phyloP scores from a whole-genome alignment of 495 filamentous ascomycete species.

The Monascus purpureus region DNA sequence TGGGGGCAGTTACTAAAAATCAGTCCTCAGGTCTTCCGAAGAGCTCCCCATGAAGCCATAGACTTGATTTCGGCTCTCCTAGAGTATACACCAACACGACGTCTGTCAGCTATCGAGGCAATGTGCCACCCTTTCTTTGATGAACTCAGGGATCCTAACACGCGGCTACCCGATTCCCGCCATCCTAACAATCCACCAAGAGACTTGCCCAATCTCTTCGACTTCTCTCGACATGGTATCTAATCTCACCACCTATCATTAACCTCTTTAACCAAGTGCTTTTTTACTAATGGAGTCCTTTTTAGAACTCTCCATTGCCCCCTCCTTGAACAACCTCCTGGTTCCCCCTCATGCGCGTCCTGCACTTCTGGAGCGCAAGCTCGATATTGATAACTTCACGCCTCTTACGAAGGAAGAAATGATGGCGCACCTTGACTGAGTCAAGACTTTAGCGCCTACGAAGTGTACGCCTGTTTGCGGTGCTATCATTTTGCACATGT shows the following conservation, averaged over 20 bases:
- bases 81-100: conserved; percentile 94
- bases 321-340: conserved; percentile 71
- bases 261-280: conserved; percentile 1
- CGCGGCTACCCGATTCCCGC: conserved; percentile 83
- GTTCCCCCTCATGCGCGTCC: conserved; percentile 72
- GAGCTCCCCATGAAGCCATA: conserved; percentile 82
- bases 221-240: conserved; percentile 89
- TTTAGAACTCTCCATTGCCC: conserved; percentile 86
- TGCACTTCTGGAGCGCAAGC: conserved; percentile 56
- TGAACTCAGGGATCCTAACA: conserved; percentile 78
- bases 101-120: conserved; percentile 83
- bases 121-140: conserved; percentile 99
- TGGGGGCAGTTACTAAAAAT: too few species aligned
- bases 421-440: conserved; percentile 95
- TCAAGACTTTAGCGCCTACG: conserved; percentile 21
- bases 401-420: conserved; percentile 87
- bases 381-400: conserved; percentile 89
- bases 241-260: background rate
- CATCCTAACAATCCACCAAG: conserved; percentile 61
- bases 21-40: conserved; percentile 87
- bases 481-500: conserved; percentile 15
- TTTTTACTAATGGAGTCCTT: conserved; percentile 4
- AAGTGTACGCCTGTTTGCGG: conserved; percentile 24
- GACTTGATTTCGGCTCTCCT: conserved; percentile 86
- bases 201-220: conserved; percentile 78